phyloP scores from a whole-genome alignment of 331 rosid species.

The Acacia pycnantha region DNA sequence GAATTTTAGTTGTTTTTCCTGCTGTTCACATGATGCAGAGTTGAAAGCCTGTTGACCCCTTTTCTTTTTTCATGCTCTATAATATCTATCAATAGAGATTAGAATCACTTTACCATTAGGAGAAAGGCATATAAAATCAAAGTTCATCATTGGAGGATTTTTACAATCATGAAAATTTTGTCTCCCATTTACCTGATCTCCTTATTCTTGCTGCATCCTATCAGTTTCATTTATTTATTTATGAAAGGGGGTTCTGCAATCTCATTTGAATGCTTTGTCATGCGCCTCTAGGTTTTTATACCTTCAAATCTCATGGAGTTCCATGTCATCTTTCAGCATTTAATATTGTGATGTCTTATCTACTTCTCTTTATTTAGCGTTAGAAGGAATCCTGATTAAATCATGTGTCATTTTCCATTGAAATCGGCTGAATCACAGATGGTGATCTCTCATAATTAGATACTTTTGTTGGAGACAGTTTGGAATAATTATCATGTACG shows the following conservation, averaged over 20 bases:
- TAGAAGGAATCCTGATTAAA: slow-evolving; percentile 43
- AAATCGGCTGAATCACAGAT: slow-evolving; percentile 59
- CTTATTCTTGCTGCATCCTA: slow-evolving; percentile 1
- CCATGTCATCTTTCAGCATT: slow-evolving; percentile 7
- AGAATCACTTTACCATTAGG: neutral
- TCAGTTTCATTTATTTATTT: neutral
- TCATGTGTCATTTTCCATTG: slow-evolving; percentile 43
- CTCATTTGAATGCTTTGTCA: neutral
- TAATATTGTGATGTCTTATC: slow-evolving; percentile 9
- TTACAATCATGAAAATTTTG: slow-evolving; percentile 6
- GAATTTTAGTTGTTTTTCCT: neutral
- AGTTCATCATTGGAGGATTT: neutral
- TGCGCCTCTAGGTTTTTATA: slow-evolving; percentile 13
- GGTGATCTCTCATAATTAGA: slow-evolving; percentile 74
- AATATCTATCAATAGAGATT: neutral
- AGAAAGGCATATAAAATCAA: neutral
- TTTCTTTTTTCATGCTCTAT: neutral
- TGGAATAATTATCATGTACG: slow-evolving; percentile 83
- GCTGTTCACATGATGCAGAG: neutral
- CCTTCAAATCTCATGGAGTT: slow-evolving; percentile 2
- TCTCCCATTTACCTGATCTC: neutral
- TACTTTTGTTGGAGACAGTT: slow-evolving; percentile 84
- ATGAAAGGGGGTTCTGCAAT: slow-evolving; percentile 3
- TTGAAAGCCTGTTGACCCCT: neutral
- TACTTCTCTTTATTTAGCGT: slow-evolving; percentile 27